These are phyloP conservation scores for Beta macrorhiza DNA, from an alignment of 179 eudicot genomes.

Conservation along the genomic window DNA sequence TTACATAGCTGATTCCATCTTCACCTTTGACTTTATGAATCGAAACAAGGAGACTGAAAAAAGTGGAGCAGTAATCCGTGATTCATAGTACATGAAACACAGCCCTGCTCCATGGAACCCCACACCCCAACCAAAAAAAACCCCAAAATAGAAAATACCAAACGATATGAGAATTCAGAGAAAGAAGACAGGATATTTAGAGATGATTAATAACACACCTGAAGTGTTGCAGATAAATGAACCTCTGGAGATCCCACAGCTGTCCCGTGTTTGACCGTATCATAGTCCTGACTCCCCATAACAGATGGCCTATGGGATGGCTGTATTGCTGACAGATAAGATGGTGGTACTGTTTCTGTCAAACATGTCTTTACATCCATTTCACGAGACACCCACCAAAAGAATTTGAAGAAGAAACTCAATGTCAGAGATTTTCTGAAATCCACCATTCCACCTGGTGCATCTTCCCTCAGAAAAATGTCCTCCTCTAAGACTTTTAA, in stretches of 20 bases:
- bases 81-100: background rate
- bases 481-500: constrained; percentile 64
- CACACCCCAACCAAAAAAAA: background rate
- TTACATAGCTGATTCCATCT: background rate
- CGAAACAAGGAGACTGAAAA: too few species aligned
- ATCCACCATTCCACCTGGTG: constrained; percentile 99
- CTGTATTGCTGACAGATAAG: constrained; percentile 76
- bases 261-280: constrained; percentile 73
- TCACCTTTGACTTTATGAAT: background rate
- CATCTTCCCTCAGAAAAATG: constrained; percentile 72
- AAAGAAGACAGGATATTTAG: background rate
- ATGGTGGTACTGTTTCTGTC: constrained; percentile 43
- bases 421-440: constrained; percentile 77
- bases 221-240: constrained; percentile 89
- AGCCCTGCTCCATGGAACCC: too few species aligned
- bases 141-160: background rate
- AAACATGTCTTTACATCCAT: constrained; percentile 53
- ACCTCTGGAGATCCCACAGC: constrained; percentile 93
- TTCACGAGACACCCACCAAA: constrained; percentile 73
- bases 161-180: background rate
- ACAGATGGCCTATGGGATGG: constrained; percentile 63
- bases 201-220: constrained; percentile 43
- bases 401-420: constrained; percentile 94
- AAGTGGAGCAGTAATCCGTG: background rate
- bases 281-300: constrained; percentile 79